Evolutionary conservation across 2,329 filamentous ascomycete genomes (phyloP), one percentile per base, ranked within the genome.

Genomic region (Aspergillus sp.): DNA sequence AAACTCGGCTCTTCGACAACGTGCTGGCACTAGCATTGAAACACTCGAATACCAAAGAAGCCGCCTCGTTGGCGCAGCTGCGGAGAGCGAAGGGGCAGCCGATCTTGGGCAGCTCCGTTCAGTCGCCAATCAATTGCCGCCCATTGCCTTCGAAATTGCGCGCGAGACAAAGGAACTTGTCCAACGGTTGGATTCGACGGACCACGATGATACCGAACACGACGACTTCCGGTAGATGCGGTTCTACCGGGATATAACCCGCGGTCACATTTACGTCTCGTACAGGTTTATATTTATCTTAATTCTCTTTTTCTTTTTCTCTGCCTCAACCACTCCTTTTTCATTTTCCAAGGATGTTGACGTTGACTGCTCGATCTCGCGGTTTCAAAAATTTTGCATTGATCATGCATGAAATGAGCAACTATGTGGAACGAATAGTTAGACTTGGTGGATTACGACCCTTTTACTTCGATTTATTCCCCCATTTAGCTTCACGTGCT

Each of bases 111-210:
- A 83, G 47, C 62, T 74, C 18, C 76, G 74, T 6, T 79, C 80
- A 68, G 88, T 88, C 79, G 88, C 83, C 54, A 86, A 89, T 71
- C 87, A 85, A 26, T 77, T 96, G 50, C 90, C 90, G 11, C 90
- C 90, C 2, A 86, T 95, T 64, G 90, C 90, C n/a, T 96, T 96
- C 74, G 89, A 91, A 74, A 89, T 93, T 69, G 91, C 89, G 6
- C 83, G 89, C 58, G 89, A 92, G 74, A 89, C 89, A 51, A 95
- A 93, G 78, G 90, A 90, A 70, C 77, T 91, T 58, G 83, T 85
- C 11, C 73, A 80, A 22, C 72, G 77, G 34, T 72, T 82, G 32
- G 80, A 83, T 52, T 66, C 69, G 4, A 64, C 74, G 53, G 68
- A 74, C 30, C 62, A 68, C 24, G 68, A 63, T 15, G 70, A 68